Evolutionary conservation across 1,139 yeast species (phyloP).

Genomic region (Yamadazyma buinensis): DNA sequence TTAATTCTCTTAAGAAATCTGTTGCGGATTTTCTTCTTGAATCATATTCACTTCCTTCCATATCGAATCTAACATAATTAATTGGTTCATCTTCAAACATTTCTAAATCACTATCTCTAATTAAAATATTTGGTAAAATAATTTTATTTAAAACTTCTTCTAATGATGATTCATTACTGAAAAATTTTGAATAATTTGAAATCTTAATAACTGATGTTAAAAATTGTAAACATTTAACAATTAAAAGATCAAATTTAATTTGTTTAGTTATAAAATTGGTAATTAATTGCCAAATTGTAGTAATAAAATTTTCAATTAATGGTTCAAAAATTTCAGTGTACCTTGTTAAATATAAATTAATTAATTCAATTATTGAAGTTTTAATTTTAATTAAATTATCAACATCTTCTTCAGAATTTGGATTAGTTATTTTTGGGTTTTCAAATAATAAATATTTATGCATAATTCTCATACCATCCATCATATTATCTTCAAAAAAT

Average conservation of each 20-base stretch:
- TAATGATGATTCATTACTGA: slow-evolving; percentile 64
- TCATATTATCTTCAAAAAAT: slow-evolving; percentile 89
- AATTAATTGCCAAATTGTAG: slow-evolving; percentile 76
- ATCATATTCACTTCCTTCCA: slow-evolving; percentile 93
- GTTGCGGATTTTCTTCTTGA: slow-evolving; percentile 90
- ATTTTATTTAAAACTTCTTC: slow-evolving; percentile 78
- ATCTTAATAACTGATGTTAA: slow-evolving; percentile 77
- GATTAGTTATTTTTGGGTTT: slow-evolving; percentile 52
- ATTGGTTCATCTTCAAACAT: slow-evolving; percentile 96
- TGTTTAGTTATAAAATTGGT: slow-evolving; percentile 60
- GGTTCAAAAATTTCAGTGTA: slow-evolving; percentile 88
- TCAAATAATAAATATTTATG: slow-evolving; percentile 73
- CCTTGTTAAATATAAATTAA: slow-evolving; percentile 82
- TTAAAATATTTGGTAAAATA: slow-evolving; percentile 80
- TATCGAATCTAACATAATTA: slow-evolving; percentile 83
- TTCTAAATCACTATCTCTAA: slow-evolving; percentile 87
- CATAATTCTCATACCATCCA: slow-evolving; percentile 71
- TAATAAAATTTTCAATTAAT: slow-evolving; percentile 72
- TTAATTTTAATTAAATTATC: slow-evolving; percentile 73
- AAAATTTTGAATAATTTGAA: slow-evolving; percentile 55
- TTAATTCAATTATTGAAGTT: slow-evolving; percentile 79
- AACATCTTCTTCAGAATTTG: slow-evolving; percentile 65
- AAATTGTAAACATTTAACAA: slow-evolving; percentile 76
- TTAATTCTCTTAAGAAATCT: slow-evolving; percentile 83
- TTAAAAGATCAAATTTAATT: slow-evolving; percentile 78